phyloP scores from a whole-genome alignment of 768 basidiomycete species.

The Amanita inopinata region DNA sequence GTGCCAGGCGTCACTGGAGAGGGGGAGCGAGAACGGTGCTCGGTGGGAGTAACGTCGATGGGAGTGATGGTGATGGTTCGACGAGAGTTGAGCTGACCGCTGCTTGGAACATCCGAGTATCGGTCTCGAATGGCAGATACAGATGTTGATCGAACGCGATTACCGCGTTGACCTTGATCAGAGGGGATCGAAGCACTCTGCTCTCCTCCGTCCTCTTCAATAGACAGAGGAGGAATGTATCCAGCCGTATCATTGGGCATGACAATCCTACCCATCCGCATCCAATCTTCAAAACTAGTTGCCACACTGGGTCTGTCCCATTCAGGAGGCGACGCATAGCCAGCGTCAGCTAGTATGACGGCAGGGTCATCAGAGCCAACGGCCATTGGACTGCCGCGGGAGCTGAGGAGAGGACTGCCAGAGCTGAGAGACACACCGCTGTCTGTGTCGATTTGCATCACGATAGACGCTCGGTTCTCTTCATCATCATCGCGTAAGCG shows the following conservation, averaged over 20 bases:
- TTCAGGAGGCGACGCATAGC: slow-evolving; percentile 17
- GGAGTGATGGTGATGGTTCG: slow-evolving; percentile 26
- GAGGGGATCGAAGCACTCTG: not conserved
- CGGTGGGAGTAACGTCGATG: slow-evolving; percentile 22
- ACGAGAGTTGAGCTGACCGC: slow-evolving; percentile 18
- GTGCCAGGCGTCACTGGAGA: slow-evolving; percentile 20
- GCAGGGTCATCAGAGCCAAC: slow-evolving; percentile 32
- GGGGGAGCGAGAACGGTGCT: slow-evolving; percentile 17
- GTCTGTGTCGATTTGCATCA: slow-evolving; percentile 14
- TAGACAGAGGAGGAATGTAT: slow-evolving; percentile 4
- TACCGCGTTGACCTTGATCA: slow-evolving; percentile 4
- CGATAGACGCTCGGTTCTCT: slow-evolving; percentile 1
- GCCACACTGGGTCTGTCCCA: slow-evolving; percentile 13
- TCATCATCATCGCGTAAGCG: slow-evolving; percentile 7
- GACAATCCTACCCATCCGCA: slow-evolving; percentile 5
- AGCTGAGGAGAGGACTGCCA: slow-evolving; percentile 22
- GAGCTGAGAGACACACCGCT: slow-evolving; percentile 11
- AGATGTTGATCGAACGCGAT: slow-evolving; percentile 15
- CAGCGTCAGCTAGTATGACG: slow-evolving; percentile 27
- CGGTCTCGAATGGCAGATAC: slow-evolving; percentile 13
- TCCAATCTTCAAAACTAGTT: slow-evolving; percentile 1
- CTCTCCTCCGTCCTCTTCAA: slow-evolving; percentile 4
- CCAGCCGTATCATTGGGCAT: not conserved
- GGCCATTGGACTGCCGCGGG: slow-evolving; percentile 40
- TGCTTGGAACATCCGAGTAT: slow-evolving; percentile 12